Evolutionary conservation across 257 asterid genomes (phyloP).

Genomic region (Ophiorrhiza pumila): DNA sequence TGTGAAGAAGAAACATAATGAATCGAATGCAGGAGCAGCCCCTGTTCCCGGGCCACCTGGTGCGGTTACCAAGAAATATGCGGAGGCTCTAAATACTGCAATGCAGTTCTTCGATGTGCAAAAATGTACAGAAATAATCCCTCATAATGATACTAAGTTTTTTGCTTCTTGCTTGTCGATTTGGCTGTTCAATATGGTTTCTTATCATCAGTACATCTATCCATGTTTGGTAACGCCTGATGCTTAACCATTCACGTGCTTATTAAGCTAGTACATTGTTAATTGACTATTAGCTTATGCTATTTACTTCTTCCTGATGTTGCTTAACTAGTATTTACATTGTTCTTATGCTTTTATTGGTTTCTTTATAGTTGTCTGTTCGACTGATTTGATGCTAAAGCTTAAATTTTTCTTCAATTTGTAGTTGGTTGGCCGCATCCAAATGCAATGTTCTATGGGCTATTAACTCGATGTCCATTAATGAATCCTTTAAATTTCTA

Average conservation of each 20-base stretch:
- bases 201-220: not conserved
- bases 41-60: conserved; percentile 82
- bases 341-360: not conserved
- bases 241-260: not conserved
- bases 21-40: conserved; percentile 40
- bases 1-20: conserved; percentile 36
- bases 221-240: not conserved
- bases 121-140: conserved; percentile 45
- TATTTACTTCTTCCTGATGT: not conserved
- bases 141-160: not conserved
- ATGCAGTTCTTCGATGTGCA: conserved; percentile 84
- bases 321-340: not conserved
- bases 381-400: not conserved
- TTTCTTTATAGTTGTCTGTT: not conserved
- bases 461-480: not conserved
- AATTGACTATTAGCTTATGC: not conserved
- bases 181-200: not conserved
- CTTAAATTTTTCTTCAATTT: not conserved
- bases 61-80: conserved; percentile 47
- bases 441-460: not conserved
- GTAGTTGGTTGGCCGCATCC: not conserved
- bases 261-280: not conserved
- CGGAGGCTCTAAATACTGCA: conserved; percentile 62
- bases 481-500: not conserved
- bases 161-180: not conserved